Percentiles rank a stretch among this genome's conserved stretches.
Conservation (phyloP, 495 filamentous ascomycete genomes). For the Aspergillus wentii region DNA sequence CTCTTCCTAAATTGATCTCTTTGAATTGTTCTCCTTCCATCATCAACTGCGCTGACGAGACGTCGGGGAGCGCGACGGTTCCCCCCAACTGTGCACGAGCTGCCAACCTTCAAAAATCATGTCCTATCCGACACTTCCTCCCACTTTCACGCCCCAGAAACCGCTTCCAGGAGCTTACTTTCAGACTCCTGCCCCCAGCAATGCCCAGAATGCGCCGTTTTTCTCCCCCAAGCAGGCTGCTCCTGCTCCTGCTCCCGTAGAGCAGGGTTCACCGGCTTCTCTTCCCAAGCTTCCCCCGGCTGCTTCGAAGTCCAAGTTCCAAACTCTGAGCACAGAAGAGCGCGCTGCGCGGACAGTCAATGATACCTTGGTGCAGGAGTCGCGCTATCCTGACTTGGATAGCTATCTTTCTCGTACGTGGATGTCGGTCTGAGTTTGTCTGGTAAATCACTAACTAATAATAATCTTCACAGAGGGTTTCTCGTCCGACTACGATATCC, state of each 20-base stretch:
- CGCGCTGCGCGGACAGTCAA: slow-evolving; percentile 84
- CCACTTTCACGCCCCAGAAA: slow-evolving; percentile 53
- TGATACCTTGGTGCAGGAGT: slow-evolving; percentile 65
- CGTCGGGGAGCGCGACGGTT: slow-evolving; percentile 27
- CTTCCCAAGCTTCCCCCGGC: slow-evolving; percentile 35
- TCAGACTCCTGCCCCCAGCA: slow-evolving; percentile 58
- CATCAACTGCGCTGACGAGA: slow-evolving; percentile 14
- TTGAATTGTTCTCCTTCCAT: slow-evolving; percentile 7
- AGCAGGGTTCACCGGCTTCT: slow-evolving; percentile 17
- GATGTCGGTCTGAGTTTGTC: background rate
- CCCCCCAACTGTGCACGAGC: slow-evolving; percentile 12
- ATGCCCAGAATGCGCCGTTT: slow-evolving; percentile 22
- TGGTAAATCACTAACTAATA: slow-evolving; percentile 8
- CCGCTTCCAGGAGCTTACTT: slow-evolving; percentile 68
- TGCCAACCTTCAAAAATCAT: slow-evolving; percentile 35
- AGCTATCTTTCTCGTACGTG: slow-evolving; percentile 82
- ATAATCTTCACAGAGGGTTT: slow-evolving; percentile 57
- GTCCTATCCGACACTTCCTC: slow-evolving; percentile 53
- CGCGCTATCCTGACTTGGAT: slow-evolving; percentile 84
- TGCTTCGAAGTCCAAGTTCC: slow-evolving; percentile 27
- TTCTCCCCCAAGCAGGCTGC: slow-evolving; percentile 17
- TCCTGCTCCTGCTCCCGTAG: slow-evolving; percentile 18
- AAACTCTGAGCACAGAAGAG: slow-evolving; percentile 59
- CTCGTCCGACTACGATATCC: slow-evolving; percentile 87
- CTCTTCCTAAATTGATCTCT: slow-evolving; percentile 4